Evolutionary conservation across 2,329 filamentous ascomycete species (phyloP), one percentile per base, ranked within the genome.

Genomic region (Lasiodiplodia hormozganensis): DNA sequence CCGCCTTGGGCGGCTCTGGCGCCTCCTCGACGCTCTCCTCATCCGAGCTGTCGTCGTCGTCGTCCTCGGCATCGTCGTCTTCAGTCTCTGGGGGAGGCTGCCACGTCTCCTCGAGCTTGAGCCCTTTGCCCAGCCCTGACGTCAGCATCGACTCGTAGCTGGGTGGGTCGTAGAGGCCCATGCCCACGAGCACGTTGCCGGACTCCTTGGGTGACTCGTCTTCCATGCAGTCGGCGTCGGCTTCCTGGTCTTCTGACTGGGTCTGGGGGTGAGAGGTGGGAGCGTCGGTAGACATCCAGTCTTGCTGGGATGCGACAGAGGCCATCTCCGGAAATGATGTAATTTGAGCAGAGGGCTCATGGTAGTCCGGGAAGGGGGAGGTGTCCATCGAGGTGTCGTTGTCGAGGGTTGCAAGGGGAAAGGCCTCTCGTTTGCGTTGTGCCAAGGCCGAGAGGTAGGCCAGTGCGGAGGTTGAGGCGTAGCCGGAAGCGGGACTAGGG

Each of bases 71-170:
- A 31, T 86, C 82, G 2, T 82, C 80, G 11, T 84, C 85, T 0
- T 78, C 77, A 0, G 74, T 71, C 14, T 76, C 74, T 57, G 77
- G 75, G 4, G 89, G 90, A 21, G 85, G 92, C 77, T 88, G 90
- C 91, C 86, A 95, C 0, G 91, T 92, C 77, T 94, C 92, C 78
- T 95, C 92, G 3, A 96, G 82, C 77, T 94, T 95, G 72, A 95
- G 82, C 0, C 92, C 92, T 78, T 93, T 92, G 68, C 92, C 91
- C 0, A 78, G 72, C 7, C 72, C 70, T 14, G 62, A 76, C 75
- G 52, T 82, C 80, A 72, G 83, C 84, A 1, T 82, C 77, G 8
- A 86, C 80, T 28, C 86, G 85, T 57, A 89, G 67, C 89, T 90
- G 0, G 91, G 91, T 4, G 87, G 82, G 74, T 93, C 92, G 77